Percentiles rank a stretch among this genome's conserved stretches.
Conservation (phyloP, 1,139 yeast species). For the Yamadazyma diospyri region DNA sequence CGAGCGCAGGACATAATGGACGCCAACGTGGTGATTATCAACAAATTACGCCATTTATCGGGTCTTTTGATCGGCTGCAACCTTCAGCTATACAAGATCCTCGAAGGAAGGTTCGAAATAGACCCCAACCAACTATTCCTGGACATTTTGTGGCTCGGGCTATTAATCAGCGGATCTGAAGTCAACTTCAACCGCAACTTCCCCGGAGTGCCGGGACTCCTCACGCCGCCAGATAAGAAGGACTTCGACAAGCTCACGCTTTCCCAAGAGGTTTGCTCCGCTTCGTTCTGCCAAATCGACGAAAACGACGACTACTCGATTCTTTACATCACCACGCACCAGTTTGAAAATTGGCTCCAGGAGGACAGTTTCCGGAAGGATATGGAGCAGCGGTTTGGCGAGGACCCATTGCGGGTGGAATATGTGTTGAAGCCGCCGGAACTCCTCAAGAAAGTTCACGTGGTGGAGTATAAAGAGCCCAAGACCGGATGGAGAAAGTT, state of each 20-base stretch:
- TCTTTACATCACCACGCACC: conserved; percentile 33
- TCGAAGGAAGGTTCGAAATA: conserved; percentile 21
- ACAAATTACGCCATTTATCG: conserved; percentile 24
- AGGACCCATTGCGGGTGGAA: conserved; percentile 19
- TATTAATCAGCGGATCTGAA: conserved; percentile 26
- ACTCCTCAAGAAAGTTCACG: conserved; percentile 14
- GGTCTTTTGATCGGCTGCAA: conserved; percentile 29
- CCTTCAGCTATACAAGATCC: conserved; percentile 23
- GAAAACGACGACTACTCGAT: conserved; percentile 23
- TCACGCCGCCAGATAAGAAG: conserved; percentile 26
- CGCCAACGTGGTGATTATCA: conserved; percentile 25
- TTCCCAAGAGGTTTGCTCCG: conserved; percentile 34
- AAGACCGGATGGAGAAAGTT: conserved; percentile 19
- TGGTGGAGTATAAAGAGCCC: conserved; percentile 18
- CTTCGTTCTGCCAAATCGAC: conserved; percentile 38
- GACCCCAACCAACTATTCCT: conserved; percentile 15
- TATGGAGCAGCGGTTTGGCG: conserved; percentile 7
- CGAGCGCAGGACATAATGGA: conserved; percentile 26
- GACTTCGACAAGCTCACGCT: conserved; percentile 17
- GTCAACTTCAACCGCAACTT: conserved; percentile 24
- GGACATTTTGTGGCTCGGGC: conserved; percentile 36
- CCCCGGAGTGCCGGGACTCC: conserved; percentile 31
- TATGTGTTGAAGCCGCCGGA: conserved; percentile 23
- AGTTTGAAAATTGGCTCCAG: conserved; percentile 27
- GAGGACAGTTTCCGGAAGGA: conserved; percentile 11